Base-by-base conservation (phyloP, 2,329 filamentous ascomycete species). In the Neocatenulostroma microsporum region DNA sequence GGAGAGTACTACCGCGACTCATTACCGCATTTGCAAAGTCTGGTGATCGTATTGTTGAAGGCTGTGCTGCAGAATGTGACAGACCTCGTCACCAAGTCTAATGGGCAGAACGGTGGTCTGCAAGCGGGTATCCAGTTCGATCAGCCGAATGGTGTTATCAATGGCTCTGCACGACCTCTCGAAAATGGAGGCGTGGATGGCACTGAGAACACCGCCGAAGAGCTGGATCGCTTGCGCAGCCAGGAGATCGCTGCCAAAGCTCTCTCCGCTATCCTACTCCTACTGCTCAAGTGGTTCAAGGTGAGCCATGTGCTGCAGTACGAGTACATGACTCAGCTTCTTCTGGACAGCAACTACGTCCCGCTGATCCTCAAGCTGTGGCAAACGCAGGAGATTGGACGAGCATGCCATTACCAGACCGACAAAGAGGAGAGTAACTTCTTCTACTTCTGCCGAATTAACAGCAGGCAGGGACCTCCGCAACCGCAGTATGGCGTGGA, bases 281-380 rank as follows among this genome's bases (percentile, higher is more conserved):
- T 94, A n/a, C 63, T 96, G 29, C 59, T 96, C 42, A 98, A 96
- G 62, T 98, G 91, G 91, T 82, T 96, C 52, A 93, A 94, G 59
- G 69, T 94, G 36, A 95, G 87, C 40, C 91, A 98, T 57, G 76
- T 96, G 19, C 68, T 98, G 47, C 94, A 95, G 57, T 95, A 91
- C 49, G 91, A 98, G 62, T 96, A 95, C 54, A 68, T 98, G 54
- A 89, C 87, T 1, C 91, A 98, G 56, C 73, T 98, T 3, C 68
- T 98, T 9, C 73, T 98, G 19, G 91, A 98, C 61, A 91, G 86
- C 3, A 96, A 94, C 59, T 98, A 95, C 58, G 72, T 98, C 5
- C 89, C 89, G 1, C 69, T 98, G 20, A 82, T 94, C 17, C 67
- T 98, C 21, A 96, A 96, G 64, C 76, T 95, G 32, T 88, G 95